Evolutionary conservation across 225 moss, liverwort and hornwort genomes (phyloP).

Genomic region (Polytrichum commune): DNA sequence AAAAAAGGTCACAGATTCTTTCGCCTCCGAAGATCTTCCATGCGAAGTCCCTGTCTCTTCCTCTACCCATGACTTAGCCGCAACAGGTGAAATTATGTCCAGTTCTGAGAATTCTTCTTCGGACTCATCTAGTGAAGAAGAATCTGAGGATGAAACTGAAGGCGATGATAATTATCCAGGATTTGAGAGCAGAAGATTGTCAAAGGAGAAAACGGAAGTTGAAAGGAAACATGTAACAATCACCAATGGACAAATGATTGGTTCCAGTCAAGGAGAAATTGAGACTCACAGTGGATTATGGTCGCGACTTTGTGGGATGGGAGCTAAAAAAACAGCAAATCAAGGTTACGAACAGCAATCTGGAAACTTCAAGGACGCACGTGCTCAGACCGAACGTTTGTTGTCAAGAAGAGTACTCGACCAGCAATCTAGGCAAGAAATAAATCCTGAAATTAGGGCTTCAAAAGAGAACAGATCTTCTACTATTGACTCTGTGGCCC

Average conservation of each 20-base stretch:
- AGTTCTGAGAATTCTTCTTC: neutral
- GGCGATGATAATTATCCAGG: slow-evolving; percentile 16
- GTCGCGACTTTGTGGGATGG: slow-evolving; percentile 50
- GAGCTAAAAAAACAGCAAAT: slow-evolving; percentile 7
- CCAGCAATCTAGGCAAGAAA: too few relatives aligned
- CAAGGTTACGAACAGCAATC: slow-evolving; percentile 15
- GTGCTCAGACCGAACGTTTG: too few relatives aligned
- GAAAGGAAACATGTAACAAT: slow-evolving; percentile 42
- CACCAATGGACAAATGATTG: slow-evolving; percentile 53
- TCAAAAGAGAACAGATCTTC: neutral
- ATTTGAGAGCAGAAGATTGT: slow-evolving; percentile 17
- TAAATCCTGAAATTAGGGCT: too few relatives aligned
- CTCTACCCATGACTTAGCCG: too few relatives aligned
- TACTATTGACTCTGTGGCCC: slow-evolving; percentile 27
- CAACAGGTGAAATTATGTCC: too few relatives aligned
- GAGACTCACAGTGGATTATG: slow-evolving; percentile 56
- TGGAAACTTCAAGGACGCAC: neutral
- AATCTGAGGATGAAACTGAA: slow-evolving; percentile 16
- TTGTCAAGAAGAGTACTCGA: neutral
- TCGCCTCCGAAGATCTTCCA: too few relatives aligned
- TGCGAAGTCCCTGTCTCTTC: too few relatives aligned
- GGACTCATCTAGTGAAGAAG: slow-evolving; percentile 24
- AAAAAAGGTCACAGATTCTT: too few relatives aligned
- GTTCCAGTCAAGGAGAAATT: slow-evolving; percentile 56
- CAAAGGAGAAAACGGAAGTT: slow-evolving; percentile 16